Evolutionary conservation across 2,329 filamentous ascomycete genomes (phyloP), one percentile per base, ranked within the genome.

Genomic region (Emericellopsis atlantica): DNA sequence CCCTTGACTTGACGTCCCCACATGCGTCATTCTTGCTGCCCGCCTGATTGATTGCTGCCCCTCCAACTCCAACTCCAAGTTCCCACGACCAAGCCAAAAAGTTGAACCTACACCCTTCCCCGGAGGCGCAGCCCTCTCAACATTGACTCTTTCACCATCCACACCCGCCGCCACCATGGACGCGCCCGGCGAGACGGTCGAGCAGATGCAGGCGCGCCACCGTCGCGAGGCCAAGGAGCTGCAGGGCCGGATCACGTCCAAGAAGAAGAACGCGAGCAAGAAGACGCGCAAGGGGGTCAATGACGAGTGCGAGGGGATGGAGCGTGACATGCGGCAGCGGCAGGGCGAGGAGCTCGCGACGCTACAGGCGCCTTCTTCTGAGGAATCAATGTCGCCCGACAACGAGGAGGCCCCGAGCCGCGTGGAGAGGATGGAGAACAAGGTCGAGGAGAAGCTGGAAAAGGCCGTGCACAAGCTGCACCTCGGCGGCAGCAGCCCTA

Each of bases 251-350:
- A 79, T 93, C 54, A 95, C 86, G 5, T 88, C 83, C 64, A 96
- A 95, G 72, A 98, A 95, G 71, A 96, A 95, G 69, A 82, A 84
- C 50, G 89, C 92, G 14, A 93, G 83, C 37, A 98, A 96, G 65
- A 87, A 79, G 76, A 89, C 72, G 50, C 76, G 67, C 53, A 86
- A 82, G 57, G 79, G 81, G 23, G 69, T 90, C 54, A 86, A 83
- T 33, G 71, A 82, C 40, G 84, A 90, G 56, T 87, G 85, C 49
- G 81, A 81, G 45, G 69, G 74, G 40, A 66, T 87, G 48, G 84
- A 90, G 58, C 66, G 74, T 7, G 62, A 75, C 42, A 55, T 85
- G 34, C 77, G 75, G 46, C 80, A 84, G 52, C 69, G 72, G 48
- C 85, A 92, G 42, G 72, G 69, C 10, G 66, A 65, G 5, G 82